Base-by-base conservation (phyloP, 192 early-diverging fungal genomes). In the Coemansia sp. region DNA sequence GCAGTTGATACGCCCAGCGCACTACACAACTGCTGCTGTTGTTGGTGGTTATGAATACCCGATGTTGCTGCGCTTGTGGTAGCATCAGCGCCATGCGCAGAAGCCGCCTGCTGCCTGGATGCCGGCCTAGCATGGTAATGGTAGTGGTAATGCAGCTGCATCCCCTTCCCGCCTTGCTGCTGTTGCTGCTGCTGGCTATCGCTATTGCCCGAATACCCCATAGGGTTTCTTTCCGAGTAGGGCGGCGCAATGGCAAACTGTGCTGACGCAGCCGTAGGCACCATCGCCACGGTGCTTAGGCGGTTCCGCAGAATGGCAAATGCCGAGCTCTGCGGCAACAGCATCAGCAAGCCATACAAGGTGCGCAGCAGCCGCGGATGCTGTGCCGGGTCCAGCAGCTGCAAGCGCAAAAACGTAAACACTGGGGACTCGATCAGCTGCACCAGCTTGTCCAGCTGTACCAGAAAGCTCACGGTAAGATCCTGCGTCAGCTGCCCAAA, bases 361-460 rank as follows among this genome's bases (percentile, higher is more conserved):
- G 92, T 90, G 53, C 95, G 93, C 79, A 88, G 86, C 31, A 99
- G 80, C 61, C 87, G 68, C n/a, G 96, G 93, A 62, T 96, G 85
- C 71, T 82, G 78, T 9, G 90, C 84, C 0, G 96, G 93, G 48
- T 99, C 97, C 32, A 98, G 69, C 6, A 99, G 78, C 71, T 98
- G 94, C 45, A 99, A 70, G 4, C 97, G 82, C 20, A 99, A 73
- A 56, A 89, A 91, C 6, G 95, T 96, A 78, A 99, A 99, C 12
- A 99, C 93, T 7, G 97, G 97, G 1, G 90, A 92, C 70, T 99
- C 97, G 14, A 99, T 64, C 5, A 99, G 79, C 73, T 98, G 96
- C 26, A 99, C 97, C 3, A 99, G 84, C 58, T 97, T 99, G 64
- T 99, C 97, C 20, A 97, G 85, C 63, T 98, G 96, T 32, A 99